phyloP scores from a whole-genome alignment of 1,284 basidiomycete genomes.

The Hemileia vastatrix region DNA sequence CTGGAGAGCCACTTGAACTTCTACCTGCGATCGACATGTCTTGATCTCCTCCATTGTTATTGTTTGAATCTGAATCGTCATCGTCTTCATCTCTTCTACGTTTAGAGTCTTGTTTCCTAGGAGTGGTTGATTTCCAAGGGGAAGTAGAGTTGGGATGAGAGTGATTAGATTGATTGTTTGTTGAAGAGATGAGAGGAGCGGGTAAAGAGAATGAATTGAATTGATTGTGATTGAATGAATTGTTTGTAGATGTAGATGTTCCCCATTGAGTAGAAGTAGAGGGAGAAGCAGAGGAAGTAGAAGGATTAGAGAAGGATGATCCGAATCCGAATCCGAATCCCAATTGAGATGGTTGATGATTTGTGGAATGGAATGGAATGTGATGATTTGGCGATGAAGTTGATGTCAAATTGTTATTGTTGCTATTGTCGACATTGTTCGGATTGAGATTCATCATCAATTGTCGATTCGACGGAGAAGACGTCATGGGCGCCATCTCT shows the following conservation, averaged over 20 bases:
- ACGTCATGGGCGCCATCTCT: too few relatives aligned
- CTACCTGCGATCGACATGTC: neutral
- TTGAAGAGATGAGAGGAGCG: constrained; percentile 9
- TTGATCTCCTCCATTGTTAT: constrained; percentile 29
- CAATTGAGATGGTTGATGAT: constrained; percentile 32
- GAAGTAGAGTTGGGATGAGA: neutral
- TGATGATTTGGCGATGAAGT: constrained; percentile 26
- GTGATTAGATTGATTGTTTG: neutral
- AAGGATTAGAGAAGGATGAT: constrained; percentile 24
- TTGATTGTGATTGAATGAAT: too few relatives aligned
- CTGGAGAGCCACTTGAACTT: neutral
- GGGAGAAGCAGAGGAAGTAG: too few relatives aligned
- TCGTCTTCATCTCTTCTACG: constrained; percentile 29
- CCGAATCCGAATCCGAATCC: constrained; percentile 36
- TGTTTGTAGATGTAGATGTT: too few relatives aligned
- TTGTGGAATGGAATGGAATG: constrained; percentile 32
- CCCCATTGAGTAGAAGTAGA: too few relatives aligned
- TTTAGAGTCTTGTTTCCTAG: constrained; percentile 28
- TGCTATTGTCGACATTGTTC: too few relatives aligned
- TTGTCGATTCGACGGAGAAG: too few relatives aligned
- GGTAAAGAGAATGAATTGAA: constrained; percentile 1
- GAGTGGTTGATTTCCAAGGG: neutral
- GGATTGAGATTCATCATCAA: too few relatives aligned
- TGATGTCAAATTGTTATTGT: neutral
- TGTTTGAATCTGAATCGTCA: constrained; percentile 17